A percentile compares a stretch with the other conserved stretches of the same genome.
Conservation (phyloP, 805 yeast species). For the Candida takata region DNA sequence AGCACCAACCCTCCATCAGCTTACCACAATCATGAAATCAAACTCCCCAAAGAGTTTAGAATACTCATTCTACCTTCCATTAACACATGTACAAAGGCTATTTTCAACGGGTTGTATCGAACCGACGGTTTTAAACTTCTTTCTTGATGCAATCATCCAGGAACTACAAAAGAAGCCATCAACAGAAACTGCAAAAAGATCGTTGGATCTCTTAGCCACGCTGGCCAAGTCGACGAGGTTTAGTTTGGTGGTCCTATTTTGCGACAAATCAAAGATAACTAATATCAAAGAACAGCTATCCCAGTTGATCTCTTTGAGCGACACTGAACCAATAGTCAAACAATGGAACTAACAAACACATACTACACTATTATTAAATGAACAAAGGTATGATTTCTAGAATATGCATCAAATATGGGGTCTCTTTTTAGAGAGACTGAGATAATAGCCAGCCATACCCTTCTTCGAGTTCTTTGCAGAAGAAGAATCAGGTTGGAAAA, state of each 20-base stretch:
- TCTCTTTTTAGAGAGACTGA: conserved; percentile 6
- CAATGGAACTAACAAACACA: neutral
- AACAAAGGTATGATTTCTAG: too few relatives aligned
- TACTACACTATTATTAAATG: neutral
- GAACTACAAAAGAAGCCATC: neutral
- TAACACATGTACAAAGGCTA: conserved; percentile 22
- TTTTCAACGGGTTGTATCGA: conserved; percentile 44
- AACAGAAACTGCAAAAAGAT: neutral
- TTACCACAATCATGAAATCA: conserved; percentile 34
- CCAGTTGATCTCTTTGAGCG: neutral
- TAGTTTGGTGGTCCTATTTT: conserved; percentile 12
- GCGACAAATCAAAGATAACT: conserved; percentile 5
- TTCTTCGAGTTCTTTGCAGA: conserved; percentile 16
- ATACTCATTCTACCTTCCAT: conserved; percentile 29
- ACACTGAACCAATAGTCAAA: neutral
- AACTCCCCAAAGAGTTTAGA: conserved; percentile 28
- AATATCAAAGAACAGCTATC: neutral
- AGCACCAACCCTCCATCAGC: conserved; percentile 40
- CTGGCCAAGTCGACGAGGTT: conserved; percentile 19
- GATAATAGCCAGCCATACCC: conserved; percentile 16
- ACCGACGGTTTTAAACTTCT: conserved; percentile 39
- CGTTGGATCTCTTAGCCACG: conserved; percentile 7
- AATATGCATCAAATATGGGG: too few relatives aligned
- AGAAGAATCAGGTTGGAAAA: conserved; percentile 36
- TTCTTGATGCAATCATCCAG: conserved; percentile 32